phyloP scores from a whole-genome alignment of 2,329 filamentous ascomycete genomes.

The Hymenotorrendiella dingleyae region DNA sequence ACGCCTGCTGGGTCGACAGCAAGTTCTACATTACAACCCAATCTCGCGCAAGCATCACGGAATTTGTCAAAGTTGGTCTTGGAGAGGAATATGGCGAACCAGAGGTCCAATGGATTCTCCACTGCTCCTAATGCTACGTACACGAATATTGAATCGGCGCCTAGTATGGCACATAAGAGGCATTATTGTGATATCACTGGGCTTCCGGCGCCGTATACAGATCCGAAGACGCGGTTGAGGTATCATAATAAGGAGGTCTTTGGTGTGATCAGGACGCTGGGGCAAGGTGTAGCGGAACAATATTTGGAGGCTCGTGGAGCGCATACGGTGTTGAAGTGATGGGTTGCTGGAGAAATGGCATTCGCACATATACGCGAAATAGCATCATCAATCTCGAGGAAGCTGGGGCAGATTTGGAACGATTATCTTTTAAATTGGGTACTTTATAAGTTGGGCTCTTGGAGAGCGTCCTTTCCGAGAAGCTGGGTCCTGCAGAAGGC shows the following conservation, averaged over 20 bases:
- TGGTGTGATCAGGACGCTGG: constrained; percentile 70
- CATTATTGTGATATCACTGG: constrained; percentile 97
- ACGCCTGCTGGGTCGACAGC: constrained; percentile 41
- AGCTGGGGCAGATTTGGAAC: too few species aligned
- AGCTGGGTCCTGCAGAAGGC: too few species aligned
- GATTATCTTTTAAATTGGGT: too few species aligned
- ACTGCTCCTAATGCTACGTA: constrained; percentile 70
- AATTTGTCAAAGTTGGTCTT: constrained; percentile 83
- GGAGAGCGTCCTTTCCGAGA: too few species aligned
- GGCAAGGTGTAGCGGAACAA: constrained; percentile 77
- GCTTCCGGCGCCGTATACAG: constrained; percentile 81
- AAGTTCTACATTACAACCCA: constrained; percentile 45
- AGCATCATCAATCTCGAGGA: too few species aligned
- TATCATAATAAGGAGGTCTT: constrained; percentile 96
- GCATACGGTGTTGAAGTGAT: constrained; percentile 61
- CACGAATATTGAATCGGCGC: constrained; percentile 93
- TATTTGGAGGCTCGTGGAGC: constrained; percentile 87
- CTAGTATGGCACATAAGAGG: constrained; percentile 75
- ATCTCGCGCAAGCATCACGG: constrained; percentile 83
- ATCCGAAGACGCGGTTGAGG: constrained; percentile 88
- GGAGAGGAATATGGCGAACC: constrained; percentile 76
- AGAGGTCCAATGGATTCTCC: constrained; percentile 36
- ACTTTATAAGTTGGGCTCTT: too few species aligned
- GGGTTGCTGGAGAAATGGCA: background rate
- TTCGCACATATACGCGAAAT: too few species aligned